phyloP scores from a whole-genome alignment of 2,329 filamentous ascomycete species.

The Xylaria sp. region DNA sequence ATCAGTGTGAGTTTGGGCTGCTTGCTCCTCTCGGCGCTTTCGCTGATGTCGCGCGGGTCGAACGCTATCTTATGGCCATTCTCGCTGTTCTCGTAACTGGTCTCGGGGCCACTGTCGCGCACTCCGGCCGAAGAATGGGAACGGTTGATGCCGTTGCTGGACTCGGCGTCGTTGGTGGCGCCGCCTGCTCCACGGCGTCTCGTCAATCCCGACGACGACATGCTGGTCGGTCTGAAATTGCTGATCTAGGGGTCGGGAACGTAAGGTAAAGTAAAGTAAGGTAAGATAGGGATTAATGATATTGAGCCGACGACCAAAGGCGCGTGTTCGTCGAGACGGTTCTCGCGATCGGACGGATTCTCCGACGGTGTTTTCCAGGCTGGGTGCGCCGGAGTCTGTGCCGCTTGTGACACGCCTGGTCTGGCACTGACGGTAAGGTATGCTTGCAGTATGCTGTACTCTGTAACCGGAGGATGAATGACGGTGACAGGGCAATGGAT shows the following conservation, averaged over 20 bases:
- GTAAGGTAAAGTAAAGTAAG: no score
- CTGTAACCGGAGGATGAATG: constrained; percentile 9
- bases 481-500: constrained; percentile 19
- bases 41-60: constrained; percentile 95
- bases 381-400: constrained; percentile 21
- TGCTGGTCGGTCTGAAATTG: constrained; percentile 38
- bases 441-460: not conserved
- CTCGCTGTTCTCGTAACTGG: constrained; percentile 89
- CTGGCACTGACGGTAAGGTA: not conserved
- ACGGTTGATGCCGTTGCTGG: constrained; percentile 65
- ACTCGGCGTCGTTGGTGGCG: constrained; percentile 66
- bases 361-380: constrained; percentile 19
- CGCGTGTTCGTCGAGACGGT: constrained; percentile 29
- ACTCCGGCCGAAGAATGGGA: constrained; percentile 66
- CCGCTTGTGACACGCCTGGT: constrained; percentile 1
- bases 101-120: constrained; percentile 71
- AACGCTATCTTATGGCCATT: constrained; percentile 99
- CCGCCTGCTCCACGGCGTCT: constrained; percentile 62
- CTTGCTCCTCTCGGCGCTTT: constrained; percentile 95
- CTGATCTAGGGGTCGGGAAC: not conserved
- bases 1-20: constrained; percentile 98
- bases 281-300: not conserved
- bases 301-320: constrained; percentile 7
- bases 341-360: constrained; percentile 18
- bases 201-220: constrained; percentile 59